phyloP scores from a whole-genome alignment of 1,284 basidiomycete genomes.

The Fistulinella cinereoalba region DNA sequence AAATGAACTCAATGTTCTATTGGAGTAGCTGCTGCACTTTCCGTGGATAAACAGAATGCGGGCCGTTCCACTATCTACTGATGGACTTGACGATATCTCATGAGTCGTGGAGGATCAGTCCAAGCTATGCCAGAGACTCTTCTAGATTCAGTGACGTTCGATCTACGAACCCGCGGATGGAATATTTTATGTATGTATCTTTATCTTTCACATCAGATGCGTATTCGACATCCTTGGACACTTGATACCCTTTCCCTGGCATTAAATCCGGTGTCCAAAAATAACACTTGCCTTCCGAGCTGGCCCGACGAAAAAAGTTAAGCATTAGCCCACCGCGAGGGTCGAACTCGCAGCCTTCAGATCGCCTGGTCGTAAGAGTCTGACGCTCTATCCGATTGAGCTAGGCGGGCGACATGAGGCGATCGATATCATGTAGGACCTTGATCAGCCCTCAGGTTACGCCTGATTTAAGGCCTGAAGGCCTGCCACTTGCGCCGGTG shows the following conservation, averaged over 20 bases:
- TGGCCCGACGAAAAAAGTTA: too few relatives aligned
- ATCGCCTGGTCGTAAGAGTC: constrained; percentile 59
- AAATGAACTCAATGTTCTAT: constrained; percentile 9
- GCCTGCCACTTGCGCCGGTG: too few relatives aligned
- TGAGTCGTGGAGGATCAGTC: constrained; percentile 3
- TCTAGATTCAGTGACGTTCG: constrained; percentile 2
- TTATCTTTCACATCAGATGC: constrained; percentile 12
- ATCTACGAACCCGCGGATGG: constrained; percentile 10
- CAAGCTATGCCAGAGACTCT: constrained; percentile 4
- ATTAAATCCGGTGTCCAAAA: background rate
- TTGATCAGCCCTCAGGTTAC: too few relatives aligned
- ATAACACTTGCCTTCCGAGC: background rate
- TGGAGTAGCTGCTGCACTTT: constrained; percentile 60
- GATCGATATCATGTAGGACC: background rate
- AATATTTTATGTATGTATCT: constrained; percentile 25
- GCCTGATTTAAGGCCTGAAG: too few relatives aligned
- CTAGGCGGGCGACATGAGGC: constrained; percentile 41
- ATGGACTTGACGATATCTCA: constrained; percentile 20
- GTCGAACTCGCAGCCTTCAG: constrained; percentile 92
- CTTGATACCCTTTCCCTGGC: background rate
- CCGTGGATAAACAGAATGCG: constrained; percentile 51
- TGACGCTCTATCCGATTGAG: constrained; percentile 49
- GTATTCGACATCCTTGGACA: background rate
- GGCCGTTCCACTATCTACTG: constrained; percentile 21
- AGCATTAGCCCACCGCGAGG: constrained; percentile 90